These are phyloP conservation scores for Pseudocercospora eumusae DNA, from an alignment of 2,329 filamentous ascomycete genomes.

Conservation along the genomic window DNA sequence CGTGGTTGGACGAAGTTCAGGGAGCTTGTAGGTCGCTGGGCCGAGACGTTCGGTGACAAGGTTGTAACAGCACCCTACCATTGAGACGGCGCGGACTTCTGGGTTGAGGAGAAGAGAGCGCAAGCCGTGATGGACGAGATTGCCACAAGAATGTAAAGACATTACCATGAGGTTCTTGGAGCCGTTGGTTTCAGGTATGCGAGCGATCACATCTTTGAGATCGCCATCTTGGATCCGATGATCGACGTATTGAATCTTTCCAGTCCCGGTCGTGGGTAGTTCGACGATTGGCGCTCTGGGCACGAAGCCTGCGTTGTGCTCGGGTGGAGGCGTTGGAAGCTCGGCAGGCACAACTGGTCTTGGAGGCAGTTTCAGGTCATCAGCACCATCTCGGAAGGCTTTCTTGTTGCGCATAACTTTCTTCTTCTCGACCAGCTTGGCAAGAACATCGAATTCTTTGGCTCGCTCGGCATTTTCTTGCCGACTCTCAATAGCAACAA, in stretches of 20 bases:
- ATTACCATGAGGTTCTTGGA: constrained; percentile 72
- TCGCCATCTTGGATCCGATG: constrained; percentile 73
- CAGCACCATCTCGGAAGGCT: constrained; percentile 58
- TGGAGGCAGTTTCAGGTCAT: constrained; percentile 17
- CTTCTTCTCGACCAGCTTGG: constrained; percentile 72
- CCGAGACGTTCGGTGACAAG: constrained; percentile 87
- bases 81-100: constrained; percentile 82
- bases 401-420: constrained; percentile 82
- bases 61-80: constrained; percentile 98
- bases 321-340: constrained; percentile 30
- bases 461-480: constrained; percentile 85
- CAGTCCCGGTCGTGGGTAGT: constrained; percentile 49
- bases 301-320: constrained; percentile 15
- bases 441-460: constrained; percentile 78
- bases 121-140: constrained; percentile 92
- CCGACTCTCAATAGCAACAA: constrained; percentile 87
- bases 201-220: constrained; percentile 65
- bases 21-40: constrained; percentile 81
- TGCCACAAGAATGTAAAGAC: constrained; percentile 95
- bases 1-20: constrained; percentile 65
- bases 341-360: constrained; percentile 22
- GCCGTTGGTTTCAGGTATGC: constrained; percentile 38
- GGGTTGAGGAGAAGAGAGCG: constrained; percentile 82
- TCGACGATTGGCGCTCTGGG: constrained; percentile 24
- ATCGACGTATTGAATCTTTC: constrained; percentile 75